Evolutionary conservation across 2,329 filamentous ascomycete species (phyloP).

Genomic region (Verticillium klebahnii): DNA sequence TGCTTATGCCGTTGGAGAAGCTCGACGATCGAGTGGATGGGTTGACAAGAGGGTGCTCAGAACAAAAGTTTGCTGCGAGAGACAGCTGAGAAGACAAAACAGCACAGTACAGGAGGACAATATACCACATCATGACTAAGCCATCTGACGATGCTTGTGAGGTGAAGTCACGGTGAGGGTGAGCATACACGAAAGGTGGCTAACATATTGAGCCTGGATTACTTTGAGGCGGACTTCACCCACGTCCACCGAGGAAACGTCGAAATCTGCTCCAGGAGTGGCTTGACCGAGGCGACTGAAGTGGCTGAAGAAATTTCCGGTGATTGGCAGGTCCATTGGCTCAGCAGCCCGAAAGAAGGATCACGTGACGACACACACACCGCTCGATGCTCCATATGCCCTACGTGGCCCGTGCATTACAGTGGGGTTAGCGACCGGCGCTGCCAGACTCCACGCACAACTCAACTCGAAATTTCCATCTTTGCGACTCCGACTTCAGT

Average conservation of each 20-base stretch:
- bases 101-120: neutral
- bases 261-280: neutral
- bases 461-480: neutral
- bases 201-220: too few species aligned
- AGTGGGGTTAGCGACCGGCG: neutral
- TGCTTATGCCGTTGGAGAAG: too few species aligned
- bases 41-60: too few species aligned
- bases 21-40: too few species aligned
- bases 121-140: too few species aligned
- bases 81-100: neutral
- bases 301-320: neutral
- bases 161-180: too few species aligned
- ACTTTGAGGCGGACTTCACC: too few species aligned
- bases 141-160: too few species aligned
- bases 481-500: neutral
- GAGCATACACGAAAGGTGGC: too few species aligned
- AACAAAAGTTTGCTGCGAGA: too few species aligned
- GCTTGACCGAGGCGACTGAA: neutral
- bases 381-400: neutral
- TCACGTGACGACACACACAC: neutral
- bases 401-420: constrained; percentile 2
- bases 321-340: neutral
- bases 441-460: neutral
- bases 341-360: neutral
- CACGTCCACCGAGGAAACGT: too few species aligned